Evolutionary conservation across 306 rosid genomes (phyloP).

Genomic region (Vachellia pachyceras): DNA sequence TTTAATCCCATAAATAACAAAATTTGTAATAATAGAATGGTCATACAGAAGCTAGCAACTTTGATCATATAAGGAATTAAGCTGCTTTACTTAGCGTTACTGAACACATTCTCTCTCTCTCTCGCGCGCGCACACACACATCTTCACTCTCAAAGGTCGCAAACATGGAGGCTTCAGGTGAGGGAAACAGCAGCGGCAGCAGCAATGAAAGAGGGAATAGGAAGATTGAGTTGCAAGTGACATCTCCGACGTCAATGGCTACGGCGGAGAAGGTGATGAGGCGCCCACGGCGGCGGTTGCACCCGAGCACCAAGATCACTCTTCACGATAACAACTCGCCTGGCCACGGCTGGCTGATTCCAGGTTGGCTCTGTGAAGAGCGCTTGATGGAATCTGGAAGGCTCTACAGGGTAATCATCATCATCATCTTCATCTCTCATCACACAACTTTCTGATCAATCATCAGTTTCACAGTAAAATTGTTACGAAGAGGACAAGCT

Average conservation of each 20-base stretch:
- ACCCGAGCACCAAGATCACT: background rate
- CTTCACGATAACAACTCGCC: background rate
- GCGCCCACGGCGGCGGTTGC: background rate
- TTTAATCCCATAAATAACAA: background rate
- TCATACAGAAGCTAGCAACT: background rate
- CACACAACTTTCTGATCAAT: background rate
- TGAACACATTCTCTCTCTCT: too few species aligned
- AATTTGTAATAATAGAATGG: background rate
- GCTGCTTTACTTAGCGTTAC: background rate
- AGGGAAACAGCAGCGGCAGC: background rate
- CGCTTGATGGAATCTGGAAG: constrained; percentile 27
- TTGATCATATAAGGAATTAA: background rate
- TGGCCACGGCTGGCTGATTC: constrained; percentile 16
- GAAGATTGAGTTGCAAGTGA: background rate
- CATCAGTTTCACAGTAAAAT: background rate
- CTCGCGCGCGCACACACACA: too few species aligned
- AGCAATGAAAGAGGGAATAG: background rate
- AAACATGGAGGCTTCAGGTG: background rate
- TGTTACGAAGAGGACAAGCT: background rate
- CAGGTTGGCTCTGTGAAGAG: constrained; percentile 31
- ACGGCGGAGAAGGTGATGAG: background rate
- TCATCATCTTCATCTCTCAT: background rate
- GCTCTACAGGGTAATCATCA: constrained; percentile 28
- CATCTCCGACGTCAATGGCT: background rate
- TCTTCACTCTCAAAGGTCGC: background rate